Evolutionary conservation across 441 rosid genomes (phyloP).

Genomic region (Eruca vesicaria): DNA sequence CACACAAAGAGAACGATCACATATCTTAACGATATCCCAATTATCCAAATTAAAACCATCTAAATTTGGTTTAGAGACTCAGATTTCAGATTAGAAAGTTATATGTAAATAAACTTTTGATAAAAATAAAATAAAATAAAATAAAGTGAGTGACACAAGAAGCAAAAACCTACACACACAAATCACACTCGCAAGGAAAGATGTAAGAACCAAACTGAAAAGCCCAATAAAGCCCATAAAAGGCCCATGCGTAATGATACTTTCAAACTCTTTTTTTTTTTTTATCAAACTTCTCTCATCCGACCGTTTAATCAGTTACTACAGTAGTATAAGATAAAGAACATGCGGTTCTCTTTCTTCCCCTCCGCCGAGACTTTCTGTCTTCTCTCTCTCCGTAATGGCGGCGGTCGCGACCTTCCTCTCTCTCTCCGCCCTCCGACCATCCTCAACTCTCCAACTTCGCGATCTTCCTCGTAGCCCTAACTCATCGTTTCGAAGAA

Average conservation of each 20-base stretch:
- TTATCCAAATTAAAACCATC: neutral
- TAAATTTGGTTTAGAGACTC: neutral
- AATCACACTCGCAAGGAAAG: neutral
- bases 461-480: slow-evolving; percentile 17
- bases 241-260: neutral
- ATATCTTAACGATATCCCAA: neutral
- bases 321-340: neutral
- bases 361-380: slow-evolving; percentile 21
- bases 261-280: no score
- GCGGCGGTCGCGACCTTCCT: slow-evolving; percentile 37
- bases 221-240: slow-evolving; percentile 19
- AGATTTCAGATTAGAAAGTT: neutral
- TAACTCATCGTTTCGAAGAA: slow-evolving; percentile 23
- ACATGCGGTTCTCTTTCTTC: slow-evolving; percentile 31
- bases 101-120: neutral
- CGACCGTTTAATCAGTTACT: slow-evolving; percentile 38
- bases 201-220: neutral
- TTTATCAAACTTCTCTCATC: neutral
- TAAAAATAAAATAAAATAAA: neutral
- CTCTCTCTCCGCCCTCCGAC: slow-evolving; percentile 14
- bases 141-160: neutral
- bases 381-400: slow-evolving; percentile 30
- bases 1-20: neutral
- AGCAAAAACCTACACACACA: neutral
- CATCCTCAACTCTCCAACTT: slow-evolving; percentile 4